Conservation (phyloP, 1,284 basidiomycete species). For the Microbotryum intermedium region DNA sequence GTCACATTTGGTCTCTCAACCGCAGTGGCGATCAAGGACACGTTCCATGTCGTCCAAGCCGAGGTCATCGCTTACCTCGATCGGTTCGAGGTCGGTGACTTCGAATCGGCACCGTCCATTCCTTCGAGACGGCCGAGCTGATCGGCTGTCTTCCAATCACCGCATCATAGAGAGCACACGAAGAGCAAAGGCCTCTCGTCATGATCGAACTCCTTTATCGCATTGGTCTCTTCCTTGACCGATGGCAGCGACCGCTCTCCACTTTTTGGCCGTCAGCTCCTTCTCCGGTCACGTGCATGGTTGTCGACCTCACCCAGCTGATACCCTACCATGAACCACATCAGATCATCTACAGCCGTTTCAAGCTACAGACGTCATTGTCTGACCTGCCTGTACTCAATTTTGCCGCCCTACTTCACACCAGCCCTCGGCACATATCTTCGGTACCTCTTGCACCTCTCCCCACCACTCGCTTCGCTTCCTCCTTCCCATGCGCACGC, state of each 20-base stretch:
- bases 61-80: conserved; percentile 8
- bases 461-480: conserved; percentile 34
- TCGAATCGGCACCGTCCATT: no score
- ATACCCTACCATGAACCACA: neutral
- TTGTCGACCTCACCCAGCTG: neutral
- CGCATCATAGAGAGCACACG: neutral
- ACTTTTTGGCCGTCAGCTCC: conserved; percentile 14
- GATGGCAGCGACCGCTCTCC: conserved; percentile 24
- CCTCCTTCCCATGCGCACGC: conserved; percentile 26
- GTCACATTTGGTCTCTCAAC: neutral
- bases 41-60: conserved; percentile 11
- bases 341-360: conserved; percentile 1
- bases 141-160: neutral
- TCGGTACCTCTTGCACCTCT: conserved; percentile 37
- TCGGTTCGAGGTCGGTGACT: conserved; percentile 2
- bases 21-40: conserved; percentile 1
- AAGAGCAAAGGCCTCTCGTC: neutral
- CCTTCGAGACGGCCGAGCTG: neutral
- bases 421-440: conserved; percentile 46
- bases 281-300: neutral
- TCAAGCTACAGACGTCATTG: conserved; percentile 41
- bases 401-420: conserved; percentile 57
- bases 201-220: conserved; percentile 17
- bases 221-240: conserved; percentile 16
- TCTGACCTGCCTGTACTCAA: conserved; percentile 59